These are phyloP conservation scores for Macrolepiota albuminosa DNA, from an alignment of 768 basidiomycete genomes.

Conservation along the genomic window DNA sequence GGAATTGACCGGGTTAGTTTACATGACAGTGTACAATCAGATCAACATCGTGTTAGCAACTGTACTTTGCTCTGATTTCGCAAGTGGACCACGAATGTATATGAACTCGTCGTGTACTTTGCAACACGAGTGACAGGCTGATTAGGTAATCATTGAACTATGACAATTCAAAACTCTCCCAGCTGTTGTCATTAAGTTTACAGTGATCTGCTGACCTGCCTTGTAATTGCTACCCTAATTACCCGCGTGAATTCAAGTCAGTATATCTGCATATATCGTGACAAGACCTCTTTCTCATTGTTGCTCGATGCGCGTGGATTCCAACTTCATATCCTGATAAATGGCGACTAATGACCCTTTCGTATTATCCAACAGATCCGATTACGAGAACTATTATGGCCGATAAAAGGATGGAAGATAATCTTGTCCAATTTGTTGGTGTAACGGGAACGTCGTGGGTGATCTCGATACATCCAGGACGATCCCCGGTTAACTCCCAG, in stretches of 20 bases:
- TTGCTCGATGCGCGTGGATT: conserved; percentile 2
- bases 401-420: conserved; percentile 44
- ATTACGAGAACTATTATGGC: conserved; percentile 21
- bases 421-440: conserved; percentile 52
- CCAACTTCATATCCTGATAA: not conserved
- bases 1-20: not conserved
- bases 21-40: not conserved
- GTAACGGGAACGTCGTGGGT: conserved; percentile 74
- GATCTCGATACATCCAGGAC: not conserved
- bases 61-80: not conserved
- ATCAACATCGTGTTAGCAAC: not conserved
- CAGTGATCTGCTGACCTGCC: not conserved
- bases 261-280: not conserved
- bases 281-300: not conserved
- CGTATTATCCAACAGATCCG: conserved; percentile 6
- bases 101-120: not conserved
- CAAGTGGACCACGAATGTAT: not conserved
- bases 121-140: not conserved
- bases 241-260: conserved; percentile 10
- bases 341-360: not conserved
- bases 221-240: not conserved
- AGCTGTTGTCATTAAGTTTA: not conserved
- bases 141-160: not conserved
- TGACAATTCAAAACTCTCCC: not conserved
- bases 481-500: conserved; percentile 24